Base-by-base conservation (phyloP, 2,329 filamentous ascomycete species). In the Hymenoscyphus fraxineus region DNA sequence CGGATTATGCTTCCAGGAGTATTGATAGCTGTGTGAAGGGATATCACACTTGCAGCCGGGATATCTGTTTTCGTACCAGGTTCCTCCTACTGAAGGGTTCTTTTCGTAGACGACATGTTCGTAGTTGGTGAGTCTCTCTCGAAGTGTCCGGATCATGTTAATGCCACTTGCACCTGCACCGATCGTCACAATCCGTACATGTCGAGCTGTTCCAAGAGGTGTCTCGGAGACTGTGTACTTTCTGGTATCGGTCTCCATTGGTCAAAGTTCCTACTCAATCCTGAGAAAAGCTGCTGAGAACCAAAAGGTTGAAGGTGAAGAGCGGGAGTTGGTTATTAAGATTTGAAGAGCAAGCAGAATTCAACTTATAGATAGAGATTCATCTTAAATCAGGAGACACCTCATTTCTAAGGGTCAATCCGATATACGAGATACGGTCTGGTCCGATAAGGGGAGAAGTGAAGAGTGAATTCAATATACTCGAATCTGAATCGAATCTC, bases 1-100 rank as follows among this genome's bases (percentile, higher is more conserved):
- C 6, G 80, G 81, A 71, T 88, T 88, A 2, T 82, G 83, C 62
- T 82, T 79, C 81, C 83, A 88, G 2, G 83, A 83, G 70, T 85
- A 87, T 70, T 86, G 85, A 71, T 88, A 88, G 73, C 83, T 86
- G 75, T 87, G 85, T 12, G 70, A 66, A n/a, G 70, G 83, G 38
- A 85, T 79, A 71, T 85, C 84, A 70, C 83, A 86, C 61, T 77
- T 77, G 68, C 83, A 85, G 12, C 84, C 84, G 0, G 84, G 84
- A 66, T 87, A 87, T 22, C 79, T 77, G 70, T 85, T 86, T 71
- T 86, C 84, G 66, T 80, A 79, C 84, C 84, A 87, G 0, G 84
- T 86, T 2, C 84, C 84, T 22, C 83, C 83, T 12, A 85, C 77
- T 22, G 81, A 79, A 9, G 75, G 72, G 65, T 85, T 85, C 75